phyloP scores from a whole-genome alignment of 768 basidiomycete genomes.

The Pulveroboletus sp. region DNA sequence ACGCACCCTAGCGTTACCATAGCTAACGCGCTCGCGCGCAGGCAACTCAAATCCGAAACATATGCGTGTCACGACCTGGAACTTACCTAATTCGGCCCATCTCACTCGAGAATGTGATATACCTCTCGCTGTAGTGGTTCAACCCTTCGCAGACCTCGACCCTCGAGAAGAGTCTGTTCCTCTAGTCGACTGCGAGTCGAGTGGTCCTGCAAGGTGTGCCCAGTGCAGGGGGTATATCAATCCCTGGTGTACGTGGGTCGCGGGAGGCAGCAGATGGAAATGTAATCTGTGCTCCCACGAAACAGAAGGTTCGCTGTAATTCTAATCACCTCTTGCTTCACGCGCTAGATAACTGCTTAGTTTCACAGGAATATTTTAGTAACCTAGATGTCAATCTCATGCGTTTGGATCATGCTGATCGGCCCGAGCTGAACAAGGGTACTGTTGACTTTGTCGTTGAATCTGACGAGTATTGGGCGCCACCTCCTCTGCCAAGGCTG shows the following conservation, averaged over 20 bases:
- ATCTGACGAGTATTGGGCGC: constrained; percentile 76
- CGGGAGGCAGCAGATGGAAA: constrained; percentile 81
- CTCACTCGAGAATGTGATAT: constrained; percentile 79
- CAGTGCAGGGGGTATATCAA: constrained; percentile 89
- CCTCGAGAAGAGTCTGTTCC: constrained; percentile 77
- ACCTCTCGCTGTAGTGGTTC: constrained; percentile 79
- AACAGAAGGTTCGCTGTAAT: constrained; percentile 64
- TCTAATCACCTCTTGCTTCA: constrained; percentile 4
- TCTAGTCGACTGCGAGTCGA: constrained; percentile 61
- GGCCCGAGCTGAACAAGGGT: constrained; percentile 85
- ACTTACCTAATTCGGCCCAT: constrained; percentile 73
- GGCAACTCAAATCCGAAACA: constrained; percentile 92
- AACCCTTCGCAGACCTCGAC: constrained; percentile 85
- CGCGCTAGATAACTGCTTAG: constrained; percentile 35
- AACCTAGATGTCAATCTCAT: constrained; percentile 73
- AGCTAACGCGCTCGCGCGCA: constrained; percentile 24
- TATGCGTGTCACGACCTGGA: constrained; percentile 86
- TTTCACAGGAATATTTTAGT: constrained; percentile 77
- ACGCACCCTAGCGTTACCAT: background rate
- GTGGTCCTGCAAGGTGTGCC: constrained; percentile 80
- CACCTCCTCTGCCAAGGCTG: constrained; percentile 53
- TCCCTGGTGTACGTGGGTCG: constrained; percentile 84
- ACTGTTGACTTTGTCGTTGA: constrained; percentile 88
- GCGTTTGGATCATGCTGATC: constrained; percentile 72
- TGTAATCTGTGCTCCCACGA: constrained; percentile 87